Evolutionary conservation across 169 alveolate species (phyloP), one percentile per base, ranked within the genome.

Genomic region (Eimeria maxima): DNA sequence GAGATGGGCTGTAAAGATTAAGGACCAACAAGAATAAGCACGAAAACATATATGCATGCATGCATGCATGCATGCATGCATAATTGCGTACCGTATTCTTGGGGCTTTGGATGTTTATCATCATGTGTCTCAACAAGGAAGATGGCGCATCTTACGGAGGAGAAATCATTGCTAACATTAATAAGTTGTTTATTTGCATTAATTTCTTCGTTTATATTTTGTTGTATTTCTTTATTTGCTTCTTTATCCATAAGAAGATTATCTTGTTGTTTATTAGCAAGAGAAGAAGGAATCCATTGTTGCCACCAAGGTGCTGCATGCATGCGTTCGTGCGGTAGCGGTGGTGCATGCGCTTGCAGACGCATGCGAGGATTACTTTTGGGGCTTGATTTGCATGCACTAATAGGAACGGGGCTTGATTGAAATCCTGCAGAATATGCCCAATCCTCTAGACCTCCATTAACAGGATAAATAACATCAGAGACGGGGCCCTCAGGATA

Each of bases 361-460:
- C n/a, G 81, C 47, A 27, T 71, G 81, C 53, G 81, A 3, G 74
- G 45, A 16, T 50, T 3, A 33, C 16, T 18, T 22, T 45, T 76
- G 90, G 60, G 65, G 90, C 73, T 33, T 18, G 78, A 38, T 33
- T 13, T 47, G 65, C 89, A 90, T 44, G 45, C 83, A 8, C 83
- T 22, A 2, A 88, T 88, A 27, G 94, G 94, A 22, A 38, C 20
- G 7, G 95, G 95, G 27, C 80, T 74, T 6, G 90, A 69, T 29
- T 97, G 98, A 97, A 97, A 98, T 50, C 97, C 97, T 42, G 96
- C 98, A 42, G 98, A 98, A 90, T 98, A 98, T 0, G 98, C 98
- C 98, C 99, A 98, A 94, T 98, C 99, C 65, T 98, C 99, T n/a
- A 97, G 69, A 3, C 98, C 98, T 44, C 99, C 99, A 73, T 88